phyloP scores from a whole-genome alignment of 108 stramenopile genomes.

The Hondaea fermentalgiana region DNA sequence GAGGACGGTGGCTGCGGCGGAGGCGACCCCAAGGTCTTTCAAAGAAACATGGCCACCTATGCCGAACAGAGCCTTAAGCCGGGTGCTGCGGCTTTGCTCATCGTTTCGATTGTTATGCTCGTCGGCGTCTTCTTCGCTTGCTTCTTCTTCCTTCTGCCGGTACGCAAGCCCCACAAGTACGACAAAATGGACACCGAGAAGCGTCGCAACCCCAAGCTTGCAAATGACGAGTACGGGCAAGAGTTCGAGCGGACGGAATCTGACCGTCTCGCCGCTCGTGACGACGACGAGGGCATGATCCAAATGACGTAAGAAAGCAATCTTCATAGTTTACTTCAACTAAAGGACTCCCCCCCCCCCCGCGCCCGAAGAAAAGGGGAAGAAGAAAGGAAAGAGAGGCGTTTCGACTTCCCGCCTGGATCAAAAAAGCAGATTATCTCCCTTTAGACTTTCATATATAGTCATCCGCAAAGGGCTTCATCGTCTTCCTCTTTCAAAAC shows the following conservation, averaged over 20 bases:
- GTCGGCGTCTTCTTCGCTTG: slow-evolving; percentile 11
- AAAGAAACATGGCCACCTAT: neutral
- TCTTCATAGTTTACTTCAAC: neutral
- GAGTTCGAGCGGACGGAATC: neutral
- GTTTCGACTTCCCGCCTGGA: too few relatives aligned
- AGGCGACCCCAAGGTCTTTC: slow-evolving; percentile 4
- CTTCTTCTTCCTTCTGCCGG: neutral
- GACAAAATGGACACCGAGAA: neutral
- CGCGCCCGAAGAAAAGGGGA: too few relatives aligned
- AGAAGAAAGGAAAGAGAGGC: neutral
- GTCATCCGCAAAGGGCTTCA: too few relatives aligned
- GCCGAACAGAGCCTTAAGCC: neutral
- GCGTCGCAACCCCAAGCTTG: neutral
- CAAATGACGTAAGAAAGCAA: neutral
- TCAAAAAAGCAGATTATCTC: too few relatives aligned
- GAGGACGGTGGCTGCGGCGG: neutral
- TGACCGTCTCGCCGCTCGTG: neutral
- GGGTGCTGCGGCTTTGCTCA: neutral
- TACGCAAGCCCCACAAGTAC: neutral
- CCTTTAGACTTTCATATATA: too few relatives aligned
- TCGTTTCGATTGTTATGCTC: neutral
- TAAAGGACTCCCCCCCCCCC: neutral
- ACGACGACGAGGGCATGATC: neutral
- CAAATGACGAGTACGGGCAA: neutral
- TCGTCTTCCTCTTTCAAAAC: too few relatives aligned